These are phyloP conservation scores for Debaryomyces tyrocola DNA, from an alignment of 805 yeast genomes.

Conservation along the genomic window DNA sequence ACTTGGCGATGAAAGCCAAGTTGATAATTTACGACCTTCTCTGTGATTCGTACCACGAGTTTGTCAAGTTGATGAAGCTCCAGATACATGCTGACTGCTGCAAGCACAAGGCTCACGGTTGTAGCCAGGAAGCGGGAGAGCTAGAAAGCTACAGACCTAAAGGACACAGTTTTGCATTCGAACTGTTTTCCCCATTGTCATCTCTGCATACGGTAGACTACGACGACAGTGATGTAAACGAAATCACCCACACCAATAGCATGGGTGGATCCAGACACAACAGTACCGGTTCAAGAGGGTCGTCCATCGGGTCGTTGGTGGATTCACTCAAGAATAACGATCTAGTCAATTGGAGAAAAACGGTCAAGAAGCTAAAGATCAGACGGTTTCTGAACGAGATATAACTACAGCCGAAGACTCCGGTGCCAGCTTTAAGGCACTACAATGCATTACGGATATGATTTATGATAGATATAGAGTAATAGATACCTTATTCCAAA, in stretches of 20 bases:
- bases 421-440: too few relatives aligned
- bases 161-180: not conserved
- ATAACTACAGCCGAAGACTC: not conserved
- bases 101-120: not conserved
- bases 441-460: too few relatives aligned
- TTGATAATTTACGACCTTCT: slow-evolving; percentile 28
- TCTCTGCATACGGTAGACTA: not conserved
- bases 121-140: too few relatives aligned
- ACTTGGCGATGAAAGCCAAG: slow-evolving; percentile 13
- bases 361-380: slow-evolving; percentile 29
- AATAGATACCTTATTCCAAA: too few relatives aligned
- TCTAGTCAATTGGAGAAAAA: slow-evolving; percentile 24
- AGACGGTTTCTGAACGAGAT: slow-evolving; percentile 29
- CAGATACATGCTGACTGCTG: slow-evolving; percentile 2
- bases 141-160: too few relatives aligned
- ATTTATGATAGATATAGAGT: too few relatives aligned
- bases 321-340: slow-evolving; percentile 27
- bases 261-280: slow-evolving; percentile 1
- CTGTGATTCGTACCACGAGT: slow-evolving; percentile 33
- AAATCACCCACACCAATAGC: not conserved
- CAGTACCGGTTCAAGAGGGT: slow-evolving; percentile 22
- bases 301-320: slow-evolving; percentile 31
- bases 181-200: not conserved
- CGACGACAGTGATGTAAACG: slow-evolving; percentile 2
- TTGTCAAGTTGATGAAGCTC: slow-evolving; percentile 14